Evolutionary conservation across 202 grass and related monocot genomes (phyloP).

Genomic region (Dendrocalamus latiflorus): DNA sequence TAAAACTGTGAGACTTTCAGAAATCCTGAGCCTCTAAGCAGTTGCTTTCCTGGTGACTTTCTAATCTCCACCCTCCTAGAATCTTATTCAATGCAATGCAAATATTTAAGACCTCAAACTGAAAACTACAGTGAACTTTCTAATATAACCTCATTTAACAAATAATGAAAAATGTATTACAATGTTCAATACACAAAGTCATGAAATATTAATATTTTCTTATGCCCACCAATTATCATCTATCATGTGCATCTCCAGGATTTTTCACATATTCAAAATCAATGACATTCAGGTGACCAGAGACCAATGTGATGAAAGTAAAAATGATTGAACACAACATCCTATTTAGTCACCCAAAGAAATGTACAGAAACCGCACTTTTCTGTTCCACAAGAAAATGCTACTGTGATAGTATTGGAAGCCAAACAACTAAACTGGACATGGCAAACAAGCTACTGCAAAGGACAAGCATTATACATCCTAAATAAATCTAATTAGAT

Average conservation of each 20-base stretch:
- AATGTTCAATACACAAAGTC: neutral
- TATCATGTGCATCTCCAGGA: neutral
- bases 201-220: neutral
- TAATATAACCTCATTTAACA: neutral
- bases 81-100: slow-evolving; percentile 9
- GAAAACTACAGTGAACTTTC: neutral
- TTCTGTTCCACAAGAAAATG: neutral
- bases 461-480: neutral
- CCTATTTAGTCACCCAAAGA: neutral
- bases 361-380: neutral
- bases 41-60: neutral
- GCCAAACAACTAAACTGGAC: neutral
- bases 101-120: neutral
- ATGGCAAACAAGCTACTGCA: neutral
- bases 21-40: neutral
- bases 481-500: neutral
- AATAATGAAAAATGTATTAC: neutral
- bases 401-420: neutral
- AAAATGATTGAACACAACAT: neutral
- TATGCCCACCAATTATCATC: neutral
- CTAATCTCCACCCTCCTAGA: neutral
- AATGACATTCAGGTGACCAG: neutral
- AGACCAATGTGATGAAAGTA: neutral
- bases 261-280: neutral
- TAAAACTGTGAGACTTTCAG: neutral